Conservation (phyloP, 805 yeast genomes). For the Torulaspora delbrueckii region DNA sequence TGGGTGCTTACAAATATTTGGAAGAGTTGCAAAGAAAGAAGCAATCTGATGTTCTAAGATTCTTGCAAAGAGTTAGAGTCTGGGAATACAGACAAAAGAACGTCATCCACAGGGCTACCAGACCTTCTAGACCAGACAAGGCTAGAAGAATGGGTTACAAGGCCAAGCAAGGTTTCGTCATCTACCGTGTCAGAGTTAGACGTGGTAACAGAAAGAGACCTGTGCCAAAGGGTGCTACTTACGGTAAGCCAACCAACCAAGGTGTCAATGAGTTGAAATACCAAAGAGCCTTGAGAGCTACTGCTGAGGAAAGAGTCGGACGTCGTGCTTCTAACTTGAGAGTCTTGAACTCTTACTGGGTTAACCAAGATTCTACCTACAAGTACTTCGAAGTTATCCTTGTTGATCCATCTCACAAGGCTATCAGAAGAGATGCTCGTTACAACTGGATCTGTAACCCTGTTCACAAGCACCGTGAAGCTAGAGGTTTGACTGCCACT, state of each 20-base stretch:
- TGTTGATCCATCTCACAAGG: constrained; percentile 97
- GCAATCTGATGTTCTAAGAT: constrained; percentile 99
- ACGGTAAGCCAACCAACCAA: constrained; percentile 99
- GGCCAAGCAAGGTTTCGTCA: constrained; percentile 99
- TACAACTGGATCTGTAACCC: constrained; percentile 99
- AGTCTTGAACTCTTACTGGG: constrained; percentile 99
- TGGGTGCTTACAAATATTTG: constrained; percentile 99
- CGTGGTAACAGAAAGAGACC: constrained; percentile 99
- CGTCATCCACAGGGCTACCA: constrained; percentile 97
- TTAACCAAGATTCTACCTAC: constrained; percentile 99
- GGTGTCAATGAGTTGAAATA: constrained; percentile 99
- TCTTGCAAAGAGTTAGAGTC: constrained; percentile 99
- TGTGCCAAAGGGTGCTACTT: constrained; percentile 99
- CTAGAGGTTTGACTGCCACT: constrained; percentile 96
- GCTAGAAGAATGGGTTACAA: constrained; percentile 99
- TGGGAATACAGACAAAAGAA: constrained; percentile 99
- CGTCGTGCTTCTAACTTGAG: constrained; percentile 98
- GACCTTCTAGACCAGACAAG: constrained; percentile 99
- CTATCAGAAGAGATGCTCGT: constrained; percentile 97
- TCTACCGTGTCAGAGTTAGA: constrained; percentile 98
- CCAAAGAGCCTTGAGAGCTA: constrained; percentile 96
- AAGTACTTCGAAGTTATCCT: constrained; percentile 98
- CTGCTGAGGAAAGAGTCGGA: constrained; percentile 99
- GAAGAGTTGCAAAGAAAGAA: constrained; percentile 99
- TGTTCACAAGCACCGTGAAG: constrained; percentile 99